Base-by-base conservation (phyloP, 441 rosid species). In the Bocquillonia castaneifolia region DNA sequence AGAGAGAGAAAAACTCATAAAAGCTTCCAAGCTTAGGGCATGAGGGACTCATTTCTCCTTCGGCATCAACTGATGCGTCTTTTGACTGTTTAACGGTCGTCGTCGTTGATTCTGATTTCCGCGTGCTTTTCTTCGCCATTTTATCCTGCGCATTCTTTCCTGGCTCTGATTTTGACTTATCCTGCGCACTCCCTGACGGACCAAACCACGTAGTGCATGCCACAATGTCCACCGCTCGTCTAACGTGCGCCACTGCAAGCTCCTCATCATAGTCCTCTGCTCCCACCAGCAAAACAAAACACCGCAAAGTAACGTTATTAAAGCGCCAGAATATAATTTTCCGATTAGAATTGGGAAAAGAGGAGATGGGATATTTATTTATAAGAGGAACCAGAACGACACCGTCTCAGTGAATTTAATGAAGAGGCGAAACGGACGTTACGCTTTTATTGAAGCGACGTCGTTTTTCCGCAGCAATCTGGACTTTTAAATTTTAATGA, bases 131-230 rank as follows among this genome's bases (percentile, higher is more conserved):
- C 86, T 85, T 80, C 29, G 75, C 76, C 34, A 73, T 65, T 85
- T 80, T 90, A 39, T 67, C 79, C 48, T 39, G 76, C 72, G 69
- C 50, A 67, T 79, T 74, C 72, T 81, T 70, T 10, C 57, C 79
- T 47, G 55, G 72, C 44, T 59, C 85, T 63, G 40, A 71, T 47
- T 51, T 77, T 56, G 76, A 61, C 71, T 78, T 82, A 37, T 80
- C 85, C 67, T 79, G 79, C 64, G 59, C 40, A 22, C 63, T 54
- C 39, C 71, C 63, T 67, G 97, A 85, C 2, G 90, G 84, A 18
- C 96, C 96, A 77, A 86, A 84, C 71, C 86, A 67, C 54, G 90
- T 75, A 29, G 89, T 86, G 81, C 93, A 86, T n/a, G 89, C 86
- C 15, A 81, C 82, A 60, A 86, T 81, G 76, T 88, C 93, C 26